Conservation (phyloP, 2,329 filamentous ascomycete genomes). For the Aphanocladium album region DNA sequence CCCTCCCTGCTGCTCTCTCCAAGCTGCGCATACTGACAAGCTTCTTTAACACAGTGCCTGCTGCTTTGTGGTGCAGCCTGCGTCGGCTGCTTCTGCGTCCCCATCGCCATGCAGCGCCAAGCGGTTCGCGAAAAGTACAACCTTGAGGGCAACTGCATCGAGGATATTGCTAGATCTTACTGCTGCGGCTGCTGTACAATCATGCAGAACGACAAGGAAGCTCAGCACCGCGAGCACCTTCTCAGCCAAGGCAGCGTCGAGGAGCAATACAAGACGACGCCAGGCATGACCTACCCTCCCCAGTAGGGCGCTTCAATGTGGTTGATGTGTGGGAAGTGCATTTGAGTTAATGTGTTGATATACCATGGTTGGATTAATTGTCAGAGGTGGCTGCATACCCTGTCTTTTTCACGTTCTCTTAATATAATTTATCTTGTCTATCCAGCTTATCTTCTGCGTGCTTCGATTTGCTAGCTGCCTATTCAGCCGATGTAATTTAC, state of each 20-base stretch:
- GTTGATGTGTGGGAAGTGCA: neutral
- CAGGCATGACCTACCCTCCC: conserved; percentile 25
- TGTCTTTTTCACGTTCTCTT: neutral
- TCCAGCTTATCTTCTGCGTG: neutral
- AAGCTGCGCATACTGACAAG: neutral
- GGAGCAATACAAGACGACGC: conserved; percentile 27
- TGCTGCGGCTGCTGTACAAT: conserved; percentile 42
- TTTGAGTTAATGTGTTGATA: neutral
- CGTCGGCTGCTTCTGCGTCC: conserved; percentile 37
- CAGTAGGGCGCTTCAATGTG: neutral
- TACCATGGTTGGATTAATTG: neutral
- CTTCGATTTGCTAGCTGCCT: too few species aligned
- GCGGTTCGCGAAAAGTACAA: conserved; percentile 41
- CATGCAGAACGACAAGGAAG: conserved; percentile 45
- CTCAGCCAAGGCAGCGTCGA: conserved; percentile 18
- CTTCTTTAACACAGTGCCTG: conserved; percentile 30
- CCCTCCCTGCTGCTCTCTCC: neutral
- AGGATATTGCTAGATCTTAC: conserved; percentile 37
- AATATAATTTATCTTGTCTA: neutral
- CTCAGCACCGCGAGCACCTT: conserved; percentile 30
- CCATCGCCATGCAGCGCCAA: conserved; percentile 40
- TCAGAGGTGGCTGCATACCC: neutral
- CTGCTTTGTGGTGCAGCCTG: conserved; percentile 37
- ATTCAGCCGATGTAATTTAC: neutral
- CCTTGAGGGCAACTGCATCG: conserved; percentile 38